A percentile compares a stretch with the other conserved stretches of the same genome.
Conservation (phyloP, 2,329 filamentous ascomycete genomes). For the Cercospora sesami region DNA sequence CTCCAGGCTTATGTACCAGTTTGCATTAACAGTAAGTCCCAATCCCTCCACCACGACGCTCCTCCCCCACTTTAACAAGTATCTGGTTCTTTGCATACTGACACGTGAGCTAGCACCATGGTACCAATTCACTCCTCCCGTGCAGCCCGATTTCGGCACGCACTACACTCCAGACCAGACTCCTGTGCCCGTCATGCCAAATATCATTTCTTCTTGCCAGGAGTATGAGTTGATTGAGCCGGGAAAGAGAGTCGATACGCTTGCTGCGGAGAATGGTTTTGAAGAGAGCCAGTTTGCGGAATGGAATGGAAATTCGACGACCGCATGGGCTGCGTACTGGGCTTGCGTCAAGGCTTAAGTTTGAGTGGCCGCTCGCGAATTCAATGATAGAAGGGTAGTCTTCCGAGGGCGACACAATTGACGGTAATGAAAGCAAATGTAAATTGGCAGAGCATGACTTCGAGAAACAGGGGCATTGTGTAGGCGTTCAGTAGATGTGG, state of each 20-base stretch:
- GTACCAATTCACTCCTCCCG: constrained; percentile 25
- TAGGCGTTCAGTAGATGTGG: no score
- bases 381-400: neutral
- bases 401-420: neutral
- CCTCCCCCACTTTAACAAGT: neutral
- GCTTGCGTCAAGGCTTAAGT: constrained; percentile 30
- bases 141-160: constrained; percentile 27
- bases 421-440: neutral
- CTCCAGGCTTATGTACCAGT: constrained; percentile 39
- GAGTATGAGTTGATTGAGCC: constrained; percentile 33
- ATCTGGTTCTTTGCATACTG: neutral
- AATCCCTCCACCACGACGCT: neutral
- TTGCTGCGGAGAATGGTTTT: constrained; percentile 29
- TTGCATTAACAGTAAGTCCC: constrained; percentile 32
- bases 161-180: constrained; percentile 29
- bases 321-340: constrained; percentile 29
- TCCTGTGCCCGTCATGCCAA: constrained; percentile 38
- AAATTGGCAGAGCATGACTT: neutral
- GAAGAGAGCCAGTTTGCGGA: constrained; percentile 22
- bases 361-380: no score
- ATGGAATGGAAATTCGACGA: constrained; percentile 29
- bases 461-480: neutral
- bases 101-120: constrained; percentile 12
- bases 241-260: constrained; percentile 22
- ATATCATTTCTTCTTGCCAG: constrained; percentile 35